Evolutionary conservation across 768 basidiomycete genomes (phyloP), one percentile per base, ranked within the genome.

Genomic region (Suillus cothurnatus): DNA sequence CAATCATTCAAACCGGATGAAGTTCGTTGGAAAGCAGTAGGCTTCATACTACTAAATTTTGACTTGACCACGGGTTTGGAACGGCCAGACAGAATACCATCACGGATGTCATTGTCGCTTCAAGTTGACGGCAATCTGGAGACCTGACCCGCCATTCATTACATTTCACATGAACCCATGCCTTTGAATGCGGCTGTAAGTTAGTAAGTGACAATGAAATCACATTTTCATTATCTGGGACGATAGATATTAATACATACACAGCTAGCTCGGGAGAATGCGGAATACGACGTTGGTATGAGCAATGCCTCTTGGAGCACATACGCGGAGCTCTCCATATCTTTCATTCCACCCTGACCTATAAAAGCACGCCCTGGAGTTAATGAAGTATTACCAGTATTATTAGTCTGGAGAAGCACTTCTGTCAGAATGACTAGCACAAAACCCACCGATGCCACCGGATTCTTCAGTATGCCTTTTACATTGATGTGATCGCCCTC

Each of bases 381-480:
- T 39, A 12, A 59, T 19, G 31, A 55, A 28, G 23, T 2, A 9
- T 9, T 41, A 26, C 38, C 38, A n/a, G 21, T 21, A 6, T n/a
- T 6, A 59, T 12, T 21, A 9, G 19, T 31, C 34, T 21, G 2
- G n/a, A 23, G 26, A 28, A 59, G 26, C 21, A 11, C n/a, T 59
- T 28, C 19, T 11, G 23, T 41, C 39, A 41, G 28, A 28, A 59
- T 59, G 58, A 41, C 58, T 1, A 59, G 26, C 26, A 26, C 36
- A 15, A 63, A 60, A 28, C 28, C 55, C 15, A 58, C 21, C 12
- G 64, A 58, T 11, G 32, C 61, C 7, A 72, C 67, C 32, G 64
- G 56, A 31, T 75, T 77, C 55, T 53, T 73, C 47, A 66, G 74
- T 38, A 32, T 60, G 68, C 62, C 23, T 45, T 43, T 23, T 34